phyloP scores from a whole-genome alignment of 2,329 filamentous ascomycete genomes.

The Aspergillus sp. region DNA sequence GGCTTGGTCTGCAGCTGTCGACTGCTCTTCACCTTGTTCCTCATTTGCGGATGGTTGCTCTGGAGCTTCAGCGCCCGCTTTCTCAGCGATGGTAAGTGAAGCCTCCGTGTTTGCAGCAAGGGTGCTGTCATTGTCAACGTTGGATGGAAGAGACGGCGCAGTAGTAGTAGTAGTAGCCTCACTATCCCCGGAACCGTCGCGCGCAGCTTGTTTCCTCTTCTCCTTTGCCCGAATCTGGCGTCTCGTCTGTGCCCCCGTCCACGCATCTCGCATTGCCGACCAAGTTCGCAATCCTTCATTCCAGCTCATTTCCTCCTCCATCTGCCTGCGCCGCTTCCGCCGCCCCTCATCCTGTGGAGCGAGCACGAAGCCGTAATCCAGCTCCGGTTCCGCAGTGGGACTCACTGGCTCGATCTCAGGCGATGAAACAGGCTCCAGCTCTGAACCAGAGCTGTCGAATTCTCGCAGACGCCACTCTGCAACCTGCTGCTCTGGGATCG shows the following conservation, averaged over 20 bases:
- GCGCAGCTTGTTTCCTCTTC: neutral
- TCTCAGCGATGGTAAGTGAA: conserved; percentile 17
- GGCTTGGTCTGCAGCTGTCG: conserved; percentile 9
- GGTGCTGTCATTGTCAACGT: conserved; percentile 1
- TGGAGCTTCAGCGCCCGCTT: conserved; percentile 9
- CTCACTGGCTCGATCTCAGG: conserved; percentile 36
- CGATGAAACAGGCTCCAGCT: conserved; percentile 24
- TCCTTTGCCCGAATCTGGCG: conserved; percentile 19
- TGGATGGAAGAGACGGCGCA: neutral
- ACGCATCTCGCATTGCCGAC: conserved; percentile 70
- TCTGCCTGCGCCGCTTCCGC: conserved; percentile 52
- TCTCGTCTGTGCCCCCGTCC: conserved; percentile 65
- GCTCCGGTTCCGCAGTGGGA: neutral
- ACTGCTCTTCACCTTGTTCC: conserved; percentile 13
- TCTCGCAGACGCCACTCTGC: conserved; percentile 33
- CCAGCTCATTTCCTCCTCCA: conserved; percentile 65
- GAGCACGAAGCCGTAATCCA: no score
- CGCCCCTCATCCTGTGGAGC: conserved; percentile 40
- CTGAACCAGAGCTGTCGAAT: conserved; percentile 33
- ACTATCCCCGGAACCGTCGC: neutral
- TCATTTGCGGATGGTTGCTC: conserved; percentile 1
- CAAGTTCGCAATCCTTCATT: conserved; percentile 82
- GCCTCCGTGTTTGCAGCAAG: conserved; percentile 16
- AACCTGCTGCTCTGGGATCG: conserved; percentile 20
- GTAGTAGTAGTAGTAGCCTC: conserved; percentile 1